Evolutionary conservation across 2,329 filamentous ascomycete genomes (phyloP).

Genomic region (Mycosphaerella arachidis): DNA sequence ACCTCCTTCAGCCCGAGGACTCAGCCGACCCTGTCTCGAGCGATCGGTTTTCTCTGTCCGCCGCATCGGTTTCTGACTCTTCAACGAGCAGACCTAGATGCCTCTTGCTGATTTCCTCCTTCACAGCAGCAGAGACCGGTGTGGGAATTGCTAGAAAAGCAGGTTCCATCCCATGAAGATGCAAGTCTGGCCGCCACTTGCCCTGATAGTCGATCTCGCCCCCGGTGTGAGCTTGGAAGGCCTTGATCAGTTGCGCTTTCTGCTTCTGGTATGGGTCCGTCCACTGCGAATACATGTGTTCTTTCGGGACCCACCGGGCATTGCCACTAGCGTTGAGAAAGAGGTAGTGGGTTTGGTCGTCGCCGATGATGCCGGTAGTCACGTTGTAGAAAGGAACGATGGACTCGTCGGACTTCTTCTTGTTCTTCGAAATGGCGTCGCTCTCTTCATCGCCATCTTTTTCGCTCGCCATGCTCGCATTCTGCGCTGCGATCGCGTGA

Average conservation of each 20-base stretch:
- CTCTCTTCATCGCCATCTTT: not conserved
- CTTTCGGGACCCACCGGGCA: not conserved
- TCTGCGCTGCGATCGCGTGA: not conserved
- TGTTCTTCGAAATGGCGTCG: not conserved
- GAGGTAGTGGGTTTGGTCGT: not conserved
- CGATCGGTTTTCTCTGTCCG: too few relatives aligned
- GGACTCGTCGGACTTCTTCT: too few relatives aligned
- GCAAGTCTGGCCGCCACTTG: not conserved
- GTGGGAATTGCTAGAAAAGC: not conserved
- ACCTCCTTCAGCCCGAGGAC: too few relatives aligned
- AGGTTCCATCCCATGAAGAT: not conserved
- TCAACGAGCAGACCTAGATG: not conserved
- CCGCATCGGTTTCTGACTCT: not conserved
- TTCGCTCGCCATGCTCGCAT: too few relatives aligned
- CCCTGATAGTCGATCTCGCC: not conserved
- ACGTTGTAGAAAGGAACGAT: not conserved
- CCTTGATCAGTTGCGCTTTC: not conserved
- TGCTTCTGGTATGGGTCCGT: not conserved
- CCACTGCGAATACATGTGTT: not conserved
- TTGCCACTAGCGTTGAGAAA: not conserved
- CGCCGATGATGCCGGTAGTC: not conserved
- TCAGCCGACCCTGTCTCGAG: too few relatives aligned
- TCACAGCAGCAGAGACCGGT: not conserved
- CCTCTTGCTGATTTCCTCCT: not conserved
- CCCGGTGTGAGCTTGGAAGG: not conserved